These are phyloP conservation scores for Protostelium mycophagum DNA, from an alignment of 78 protist species.

Conservation along the genomic window DNA sequence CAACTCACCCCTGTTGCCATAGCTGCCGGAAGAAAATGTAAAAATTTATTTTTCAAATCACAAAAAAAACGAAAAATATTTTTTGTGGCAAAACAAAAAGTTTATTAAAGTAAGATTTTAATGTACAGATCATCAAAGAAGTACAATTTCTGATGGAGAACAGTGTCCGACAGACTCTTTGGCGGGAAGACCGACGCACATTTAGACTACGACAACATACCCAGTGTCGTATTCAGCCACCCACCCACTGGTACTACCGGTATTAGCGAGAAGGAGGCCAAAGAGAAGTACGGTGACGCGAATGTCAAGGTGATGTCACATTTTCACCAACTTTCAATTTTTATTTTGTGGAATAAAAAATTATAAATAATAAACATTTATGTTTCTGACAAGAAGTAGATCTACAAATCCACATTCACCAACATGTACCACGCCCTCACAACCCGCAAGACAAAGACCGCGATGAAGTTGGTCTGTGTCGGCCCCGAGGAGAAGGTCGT, in stretches of 20 bases:
- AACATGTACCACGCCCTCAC: constrained; percentile 72
- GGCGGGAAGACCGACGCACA: constrained; percentile 30
- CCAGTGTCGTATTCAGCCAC: constrained; percentile 84
- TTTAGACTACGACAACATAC: constrained; percentile 66
- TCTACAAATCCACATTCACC: constrained; percentile 37
- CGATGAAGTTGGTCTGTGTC: constrained; percentile 76
- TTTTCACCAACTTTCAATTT: not conserved
- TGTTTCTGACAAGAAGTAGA: not conserved
- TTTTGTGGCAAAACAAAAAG: too few relatives aligned
- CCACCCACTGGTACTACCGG: constrained; percentile 92
- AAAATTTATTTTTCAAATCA: too few relatives aligned
- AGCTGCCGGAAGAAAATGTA: constrained; percentile 76
- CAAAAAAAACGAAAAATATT: too few relatives aligned
- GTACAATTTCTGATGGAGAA: too few relatives aligned
- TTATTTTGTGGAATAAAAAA: not conserved
- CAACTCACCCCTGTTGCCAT: constrained; percentile 86
- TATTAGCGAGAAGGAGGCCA: constrained; percentile 79
- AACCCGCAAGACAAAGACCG: constrained; percentile 65
- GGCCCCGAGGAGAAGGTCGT: constrained; percentile 79
- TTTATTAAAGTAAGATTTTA: too few relatives aligned
- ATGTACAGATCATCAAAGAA: not conserved
- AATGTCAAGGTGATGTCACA: constrained; percentile 46
- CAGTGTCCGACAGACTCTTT: constrained; percentile 65
- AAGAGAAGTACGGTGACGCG: constrained; percentile 53
- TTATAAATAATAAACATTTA: not conserved